Evolutionary conservation across 169 alveolate species (phyloP).

Genomic region (Plasmodium reichenowi): DNA sequence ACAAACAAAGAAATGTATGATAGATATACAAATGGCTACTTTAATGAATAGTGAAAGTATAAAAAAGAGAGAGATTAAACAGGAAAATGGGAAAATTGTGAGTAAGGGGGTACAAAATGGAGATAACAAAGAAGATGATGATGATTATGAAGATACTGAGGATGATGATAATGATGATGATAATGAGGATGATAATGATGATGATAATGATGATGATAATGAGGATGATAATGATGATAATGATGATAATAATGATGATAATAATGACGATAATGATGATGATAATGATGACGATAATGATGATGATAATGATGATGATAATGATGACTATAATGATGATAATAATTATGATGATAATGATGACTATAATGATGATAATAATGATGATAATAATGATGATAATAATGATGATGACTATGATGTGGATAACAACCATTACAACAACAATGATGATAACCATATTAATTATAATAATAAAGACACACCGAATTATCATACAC

Average conservation of each 20-base stretch:
- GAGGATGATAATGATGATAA: not conserved
- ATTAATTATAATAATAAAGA: not conserved
- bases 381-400: not conserved
- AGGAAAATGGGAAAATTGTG: not conserved
- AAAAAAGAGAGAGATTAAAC: not conserved
- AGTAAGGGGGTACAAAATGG: no score
- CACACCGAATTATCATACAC: not conserved
- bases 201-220: not conserved
- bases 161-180: not conserved
- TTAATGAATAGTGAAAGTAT: conserved; percentile 5
- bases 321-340: not conserved
- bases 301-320: not conserved
- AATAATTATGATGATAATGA: not conserved
- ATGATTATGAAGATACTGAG: not conserved
- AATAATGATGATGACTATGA: not conserved
- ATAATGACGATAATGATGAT: not conserved
- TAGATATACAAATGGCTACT: conserved; percentile 37
- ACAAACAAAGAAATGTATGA: conserved; percentile 79
- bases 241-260: not conserved
- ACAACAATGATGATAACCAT: not conserved
- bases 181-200: not conserved
- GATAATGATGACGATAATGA: not conserved
- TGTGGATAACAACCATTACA: no score
- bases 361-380: not conserved
- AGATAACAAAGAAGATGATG: not conserved